Evolutionary conservation across 495 filamentous ascomycete genomes (phyloP).

Genomic region (Massariosphaeria phaeospora): DNA sequence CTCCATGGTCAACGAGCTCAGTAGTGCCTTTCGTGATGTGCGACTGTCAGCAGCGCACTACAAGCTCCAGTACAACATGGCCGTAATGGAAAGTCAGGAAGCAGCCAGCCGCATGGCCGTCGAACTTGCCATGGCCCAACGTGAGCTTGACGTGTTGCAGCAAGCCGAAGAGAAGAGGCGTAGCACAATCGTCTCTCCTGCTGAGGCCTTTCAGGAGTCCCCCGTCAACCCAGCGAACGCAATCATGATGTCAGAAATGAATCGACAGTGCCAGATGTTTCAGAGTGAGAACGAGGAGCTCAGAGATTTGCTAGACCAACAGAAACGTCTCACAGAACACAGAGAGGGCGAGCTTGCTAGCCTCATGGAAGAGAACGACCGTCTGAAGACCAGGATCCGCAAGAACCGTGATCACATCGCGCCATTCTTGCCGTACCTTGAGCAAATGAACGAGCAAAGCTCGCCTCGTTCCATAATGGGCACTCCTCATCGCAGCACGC

Average conservation of each 20-base stretch:
- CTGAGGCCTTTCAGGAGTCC: conserved; percentile 44
- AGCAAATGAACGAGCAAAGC: conserved; percentile 30
- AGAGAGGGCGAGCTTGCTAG: conserved; percentile 62
- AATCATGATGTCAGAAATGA: conserved; percentile 36
- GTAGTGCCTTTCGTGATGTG: conserved; percentile 53
- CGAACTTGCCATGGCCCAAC: conserved; percentile 85
- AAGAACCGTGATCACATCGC: conserved; percentile 80
- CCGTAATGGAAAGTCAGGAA: conserved; percentile 80
- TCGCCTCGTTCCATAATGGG: conserved; percentile 43
- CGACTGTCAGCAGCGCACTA: conserved; percentile 85
- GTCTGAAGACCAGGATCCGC: conserved; percentile 73
- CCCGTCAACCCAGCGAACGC: conserved; percentile 30
- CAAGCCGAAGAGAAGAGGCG: conserved; percentile 39
- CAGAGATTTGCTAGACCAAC: conserved; percentile 60
- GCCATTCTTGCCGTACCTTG: conserved; percentile 47
- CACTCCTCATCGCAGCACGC: conserved; percentile 33
- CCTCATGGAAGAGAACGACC: conserved; percentile 65
- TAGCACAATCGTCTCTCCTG: conserved; percentile 36
- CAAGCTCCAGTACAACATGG: conserved; percentile 84
- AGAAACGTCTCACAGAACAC: conserved; percentile 66
- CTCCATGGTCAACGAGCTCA: conserved; percentile 53
- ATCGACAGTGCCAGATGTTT: conserved; percentile 52
- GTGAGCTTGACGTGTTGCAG: conserved; percentile 84
- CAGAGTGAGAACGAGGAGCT: conserved; percentile 61
- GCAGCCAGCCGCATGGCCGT: conserved; percentile 82